Conservation (phyloP, 805 yeast species). For the Tetrapisispora iriomotensis region DNA sequence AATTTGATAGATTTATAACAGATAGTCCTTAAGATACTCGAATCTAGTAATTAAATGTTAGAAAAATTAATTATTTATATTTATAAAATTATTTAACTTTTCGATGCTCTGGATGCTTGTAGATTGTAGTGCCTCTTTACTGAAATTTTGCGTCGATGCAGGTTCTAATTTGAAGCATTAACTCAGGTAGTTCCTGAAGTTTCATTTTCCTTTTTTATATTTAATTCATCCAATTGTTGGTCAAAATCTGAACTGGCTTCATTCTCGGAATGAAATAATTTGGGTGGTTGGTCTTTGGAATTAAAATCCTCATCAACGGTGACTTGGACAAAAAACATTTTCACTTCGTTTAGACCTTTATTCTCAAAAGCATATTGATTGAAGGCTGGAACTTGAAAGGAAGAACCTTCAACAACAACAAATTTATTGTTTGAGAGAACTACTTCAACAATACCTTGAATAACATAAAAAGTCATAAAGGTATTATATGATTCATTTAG, state of each 20-base stretch:
- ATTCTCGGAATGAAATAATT: not conserved
- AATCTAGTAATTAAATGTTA: too few relatives aligned
- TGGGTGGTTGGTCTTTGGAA: not conserved
- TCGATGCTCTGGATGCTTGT: too few relatives aligned
- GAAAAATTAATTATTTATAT: too few relatives aligned
- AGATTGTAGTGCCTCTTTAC: too few relatives aligned
- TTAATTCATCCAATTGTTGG: not conserved
- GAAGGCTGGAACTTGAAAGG: conserved; percentile 73
- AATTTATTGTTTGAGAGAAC: conserved; percentile 50
- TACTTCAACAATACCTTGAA: conserved; percentile 62
- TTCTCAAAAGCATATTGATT: conserved; percentile 63
- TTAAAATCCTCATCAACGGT: conserved; percentile 16
- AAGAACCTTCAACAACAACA: conserved; percentile 58
- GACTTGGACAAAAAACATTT: conserved; percentile 68
- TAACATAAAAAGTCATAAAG: conserved; percentile 64
- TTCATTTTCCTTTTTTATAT: not conserved
- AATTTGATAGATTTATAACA: too few relatives aligned
- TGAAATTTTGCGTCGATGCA: not conserved
- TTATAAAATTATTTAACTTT: too few relatives aligned
- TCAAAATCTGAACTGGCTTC: not conserved
- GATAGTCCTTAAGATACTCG: too few relatives aligned
- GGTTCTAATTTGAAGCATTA: not conserved
- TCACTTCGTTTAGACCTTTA: conserved; percentile 46
- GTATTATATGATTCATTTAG: conserved; percentile 48
- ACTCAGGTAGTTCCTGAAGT: not conserved